Evolutionary conservation across 768 basidiomycete genomes (phyloP).

Genomic region (Xanthoconium purpureum): DNA sequence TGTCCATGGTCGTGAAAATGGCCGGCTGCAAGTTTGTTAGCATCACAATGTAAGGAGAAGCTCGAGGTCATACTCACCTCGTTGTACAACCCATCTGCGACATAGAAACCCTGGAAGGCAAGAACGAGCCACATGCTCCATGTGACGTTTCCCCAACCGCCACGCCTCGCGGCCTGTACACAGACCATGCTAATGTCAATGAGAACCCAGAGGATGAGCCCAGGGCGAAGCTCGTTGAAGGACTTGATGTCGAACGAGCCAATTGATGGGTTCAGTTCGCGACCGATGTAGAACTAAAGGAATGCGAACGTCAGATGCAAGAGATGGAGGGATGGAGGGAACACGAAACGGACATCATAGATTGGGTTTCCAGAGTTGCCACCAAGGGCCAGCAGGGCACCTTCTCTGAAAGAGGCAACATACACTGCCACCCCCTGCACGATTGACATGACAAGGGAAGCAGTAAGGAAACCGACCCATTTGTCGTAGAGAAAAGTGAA

Average conservation of each 20-base stretch:
- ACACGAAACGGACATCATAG: constrained; percentile 71
- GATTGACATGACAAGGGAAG: constrained; percentile 73
- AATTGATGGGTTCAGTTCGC: constrained; percentile 87
- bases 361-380: constrained; percentile 85
- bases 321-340: neutral
- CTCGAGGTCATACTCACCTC: constrained; percentile 53
- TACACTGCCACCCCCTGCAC: constrained; percentile 75
- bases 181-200: constrained; percentile 89
- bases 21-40: constrained; percentile 52
- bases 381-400: constrained; percentile 81
- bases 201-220: constrained; percentile 85
- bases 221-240: constrained; percentile 46
- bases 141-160: constrained; percentile 59
- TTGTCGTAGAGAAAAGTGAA: constrained; percentile 92
- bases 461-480: constrained; percentile 87
- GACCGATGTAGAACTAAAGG: constrained; percentile 85
- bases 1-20: constrained; percentile 95
- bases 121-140: constrained; percentile 92
- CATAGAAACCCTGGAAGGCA: constrained; percentile 84
- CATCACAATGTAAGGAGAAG: neutral
- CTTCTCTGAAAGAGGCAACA: constrained; percentile 60
- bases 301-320: neutral
- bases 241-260: constrained; percentile 74
- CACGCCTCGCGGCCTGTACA: constrained; percentile 81
- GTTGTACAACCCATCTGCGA: constrained; percentile 83